A percentile compares a stretch with the other conserved stretches of the same genome.
Conservation (phyloP, 2,329 filamentous ascomycete genomes). For the Trichoderma arundinaceum region DNA sequence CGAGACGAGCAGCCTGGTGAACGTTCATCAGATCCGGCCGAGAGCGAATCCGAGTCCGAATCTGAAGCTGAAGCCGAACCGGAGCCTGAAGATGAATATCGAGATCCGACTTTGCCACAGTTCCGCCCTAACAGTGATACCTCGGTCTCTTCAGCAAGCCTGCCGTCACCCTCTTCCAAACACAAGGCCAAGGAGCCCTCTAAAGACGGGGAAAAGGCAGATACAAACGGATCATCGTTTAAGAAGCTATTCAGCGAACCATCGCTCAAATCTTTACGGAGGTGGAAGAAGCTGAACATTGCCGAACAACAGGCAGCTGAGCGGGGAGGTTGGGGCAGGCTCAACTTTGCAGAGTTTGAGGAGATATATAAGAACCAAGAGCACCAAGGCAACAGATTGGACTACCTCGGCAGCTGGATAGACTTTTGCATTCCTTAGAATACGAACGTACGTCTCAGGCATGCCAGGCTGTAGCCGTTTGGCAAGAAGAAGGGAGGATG, state of each 20-base stretch:
- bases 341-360: conserved; percentile 82
- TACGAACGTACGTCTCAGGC: not conserved
- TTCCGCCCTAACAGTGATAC: conserved; percentile 63
- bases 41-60: conserved; percentile 33
- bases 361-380: conserved; percentile 72
- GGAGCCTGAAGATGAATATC: conserved; percentile 40
- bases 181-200: conserved; percentile 4
- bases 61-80: conserved; percentile 31
- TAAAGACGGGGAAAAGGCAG: conserved; percentile 12
- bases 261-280: conserved; percentile 45
- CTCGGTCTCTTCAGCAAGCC: conserved; percentile 36
- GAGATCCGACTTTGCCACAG: conserved; percentile 71
- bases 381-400: conserved; percentile 66
- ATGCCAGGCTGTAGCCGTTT: not conserved
- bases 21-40: conserved; percentile 7
- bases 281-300: conserved; percentile 63
- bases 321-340: conserved; percentile 78
- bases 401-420: conserved; percentile 90
- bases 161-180: conserved; percentile 4
- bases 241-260: conserved; percentile 35
- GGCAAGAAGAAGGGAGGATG: not conserved
- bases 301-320: conserved; percentile 71
- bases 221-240: not conserved
- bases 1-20: conserved; percentile 34
- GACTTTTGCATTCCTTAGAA: conserved; percentile 74